Evolutionary conservation across 306 rosid species (phyloP).

Genomic region (Styphnolobium japonicum): DNA sequence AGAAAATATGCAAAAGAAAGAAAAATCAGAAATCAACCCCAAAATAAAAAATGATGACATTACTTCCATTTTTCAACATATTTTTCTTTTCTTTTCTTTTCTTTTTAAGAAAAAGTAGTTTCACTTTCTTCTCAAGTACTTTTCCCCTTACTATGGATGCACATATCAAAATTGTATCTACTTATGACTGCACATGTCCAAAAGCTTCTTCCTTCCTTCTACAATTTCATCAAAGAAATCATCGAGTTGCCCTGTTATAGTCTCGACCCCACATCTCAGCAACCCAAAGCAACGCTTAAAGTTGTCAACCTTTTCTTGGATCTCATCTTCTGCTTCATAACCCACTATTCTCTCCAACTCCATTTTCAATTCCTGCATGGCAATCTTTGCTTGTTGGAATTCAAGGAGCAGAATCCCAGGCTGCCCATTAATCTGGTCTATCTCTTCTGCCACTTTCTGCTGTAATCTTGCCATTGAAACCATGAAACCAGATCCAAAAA

Average conservation of each 20-base stretch:
- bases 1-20: not conserved
- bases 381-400: constrained; percentile 44
- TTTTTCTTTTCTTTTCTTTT: not conserved
- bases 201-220: constrained; percentile 68
- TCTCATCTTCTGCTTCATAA: constrained; percentile 20
- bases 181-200: constrained; percentile 58
- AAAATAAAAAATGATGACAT: not conserved
- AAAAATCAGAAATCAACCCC: not conserved
- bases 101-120: too few species aligned
- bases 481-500: constrained; percentile 44
- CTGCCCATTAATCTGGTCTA: constrained; percentile 40
- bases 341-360: constrained; percentile 45
- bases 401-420: constrained; percentile 59
- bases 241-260: constrained; percentile 59
- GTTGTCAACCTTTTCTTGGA: constrained; percentile 40
- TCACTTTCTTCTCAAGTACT: too few species aligned
- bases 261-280: constrained; percentile 61
- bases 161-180: too few species aligned
- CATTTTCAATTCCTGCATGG: constrained; percentile 49
- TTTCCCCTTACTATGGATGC: too few species aligned
- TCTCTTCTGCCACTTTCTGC: constrained; percentile 49
- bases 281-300: constrained; percentile 52
- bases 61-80: not conserved
- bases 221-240: constrained; percentile 81
- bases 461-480: constrained; percentile 46